Evolutionary conservation across 371 early-diverging fungal species (phyloP), one percentile per base, ranked within the genome.

Genomic region (Mucor plumbeus): DNA sequence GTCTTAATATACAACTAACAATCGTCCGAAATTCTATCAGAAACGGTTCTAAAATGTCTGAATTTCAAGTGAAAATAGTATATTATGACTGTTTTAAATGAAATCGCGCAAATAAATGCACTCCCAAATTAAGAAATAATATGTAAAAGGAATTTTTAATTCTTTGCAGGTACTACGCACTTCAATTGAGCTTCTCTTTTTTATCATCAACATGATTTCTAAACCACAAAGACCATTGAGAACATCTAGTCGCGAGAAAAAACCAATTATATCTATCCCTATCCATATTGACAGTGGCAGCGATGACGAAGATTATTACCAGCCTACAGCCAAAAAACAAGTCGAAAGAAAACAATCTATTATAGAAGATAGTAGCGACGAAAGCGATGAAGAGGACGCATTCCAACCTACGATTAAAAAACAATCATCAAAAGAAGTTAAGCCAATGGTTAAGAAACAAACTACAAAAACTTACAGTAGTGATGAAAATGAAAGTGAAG

Each of bases 381-480:
- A 48, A 47, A 61, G 61, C 43, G 48, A 60, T 11, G 60, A 60
- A 13, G 60, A 60, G 15, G 60, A 60, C 3, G 60, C 43, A 43
- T 60, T 60, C 34, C 60, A 60, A 9, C 60, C 43, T 21, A 15
- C 9, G 26, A 15, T 33, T 6, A 31, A 11, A 40, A 60, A 26
- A 21, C 19, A 50, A 19, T 21, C 50, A 33, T 60, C 26, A 34
- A 55, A 33, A 33, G 9, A 3, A n/a, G n/a, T 13, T 5, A 35
- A 55, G 35, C 35, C 55, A 33, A 10, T 21, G 10, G 17, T 19
- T 13, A 11, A 19, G 17, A 50, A 50, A 8, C 50, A 50, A 11
- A 26, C 50, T 11, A 10, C 3, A 19, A 50, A 50, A 19, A 19
- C 5, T 21, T 15, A 48, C 5, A 50, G 50, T 5, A 50, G 21